Evolutionary conservation across 2,329 filamentous ascomycete genomes (phyloP), one percentile per base, ranked within the genome.

Genomic region (Trichoderma pleuroti): DNA sequence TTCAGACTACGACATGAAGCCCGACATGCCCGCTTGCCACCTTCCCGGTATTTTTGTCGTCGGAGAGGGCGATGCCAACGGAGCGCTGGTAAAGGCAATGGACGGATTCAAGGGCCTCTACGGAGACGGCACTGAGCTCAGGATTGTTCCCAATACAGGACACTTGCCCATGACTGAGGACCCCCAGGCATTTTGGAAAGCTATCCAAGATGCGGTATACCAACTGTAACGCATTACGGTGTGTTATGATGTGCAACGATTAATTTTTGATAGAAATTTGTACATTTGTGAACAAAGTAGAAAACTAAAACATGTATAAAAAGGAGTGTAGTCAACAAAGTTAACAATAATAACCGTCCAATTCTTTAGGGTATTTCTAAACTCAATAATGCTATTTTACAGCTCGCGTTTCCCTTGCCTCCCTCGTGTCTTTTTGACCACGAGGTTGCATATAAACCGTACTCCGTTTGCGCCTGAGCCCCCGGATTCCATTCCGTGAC

Each of bases 141-240:
- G 86, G 77, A 80, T 92, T 70, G 87, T 97, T 11, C 87, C 92
- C 0, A 82, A 86, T 10, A 89, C 93, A 0, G 93, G 93, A 0
- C 93, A 97, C 82, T 80, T 97, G 76, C 93, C 93, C 0, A 97
- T 97, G 92, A 90, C 90, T 61, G 93, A 97, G 81, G 87, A 88
- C 74, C 90, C 92, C 0, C 81, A 84, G 70, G 88, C 85, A 5
- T 94, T 94, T 78, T 90, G 90, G 77, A 82, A 86, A 32, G 87
- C 88, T 59, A 83, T 95, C 3, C 81, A 84, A 54, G 82, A 79
- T 10, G 92, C 92, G 73, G 74, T 93, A 71, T 86, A 74, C 26
- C n/a, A n/a, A 1, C 1, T 32, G 21, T 36, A 32, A 49, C 9
- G 5, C 18, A 32, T 3, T 3, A 10, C 16, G 3, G 9, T 2